Base-by-base conservation (phyloP, 345 rosid species). In the Aquilaria malaccensis region DNA sequence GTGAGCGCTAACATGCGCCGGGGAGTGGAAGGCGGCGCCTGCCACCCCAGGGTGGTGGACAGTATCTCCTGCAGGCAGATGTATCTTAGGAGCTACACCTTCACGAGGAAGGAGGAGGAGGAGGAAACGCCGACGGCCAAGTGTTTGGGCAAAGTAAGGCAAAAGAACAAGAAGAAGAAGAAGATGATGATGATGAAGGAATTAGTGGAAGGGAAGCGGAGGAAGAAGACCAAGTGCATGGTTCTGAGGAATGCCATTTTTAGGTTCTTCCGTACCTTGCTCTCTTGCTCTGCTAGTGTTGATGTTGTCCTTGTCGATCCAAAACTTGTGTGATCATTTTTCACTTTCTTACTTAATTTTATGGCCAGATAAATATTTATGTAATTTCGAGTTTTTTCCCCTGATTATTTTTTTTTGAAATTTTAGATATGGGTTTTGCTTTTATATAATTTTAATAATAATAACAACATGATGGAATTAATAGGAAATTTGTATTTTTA, bases 1-100 rank as follows among this genome's bases (percentile, higher is more conserved):
- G 50, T 65, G 48, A 65, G 61, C 55, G 50, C 43, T 4, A 56
- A 52, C 29, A 11, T 47, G 10, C 12, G 50, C 9, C 63, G 30
- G 50, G 9, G 10, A 9, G 50, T 6, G 59, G 30, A 50, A 6
- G 45, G 52, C 14, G 52, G 10, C 7, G 22, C 49, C 2, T 37
- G 50, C 6, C 55, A 69, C 12, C 60, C 74, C 0, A 61, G 65
- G 22, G 71, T 73, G 45, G 82, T 75, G 7, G 79, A 82, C 48
- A 63, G 74, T 45, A 32, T 75, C 45, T 82, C 79, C 6, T 80
- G 80, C 72, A 68, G 87, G 69, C 82, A 82, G 60, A 59, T 77
- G 49, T 80, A 82, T 58, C 62, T 80, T 47, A 73, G 82, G 67
- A 80, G 87, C 72, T 82, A 80, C 57, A 75, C 69, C 37, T 75